A percentile compares a stretch with the other conserved stretches of the same genome.
These are phyloP conservation scores for Closterium sp. DNA, from an alignment of 139 green algal species.

Conservation along the genomic window DNA sequence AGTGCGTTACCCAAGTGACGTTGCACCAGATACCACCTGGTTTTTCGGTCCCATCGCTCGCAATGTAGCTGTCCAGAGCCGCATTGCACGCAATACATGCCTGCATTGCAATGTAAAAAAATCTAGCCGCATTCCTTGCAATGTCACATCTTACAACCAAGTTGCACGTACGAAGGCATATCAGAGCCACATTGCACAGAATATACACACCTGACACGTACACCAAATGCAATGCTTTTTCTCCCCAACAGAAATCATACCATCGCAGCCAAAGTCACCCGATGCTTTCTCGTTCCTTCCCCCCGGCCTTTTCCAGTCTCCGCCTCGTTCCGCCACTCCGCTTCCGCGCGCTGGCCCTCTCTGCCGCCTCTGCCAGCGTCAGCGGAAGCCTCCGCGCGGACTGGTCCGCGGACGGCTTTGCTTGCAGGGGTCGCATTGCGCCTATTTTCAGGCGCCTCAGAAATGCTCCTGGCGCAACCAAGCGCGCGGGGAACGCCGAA, in stretches of 20 bases:
- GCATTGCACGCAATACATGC: too few species aligned
- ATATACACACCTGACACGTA: not conserved
- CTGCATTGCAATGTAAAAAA: too few species aligned
- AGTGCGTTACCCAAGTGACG: too few species aligned
- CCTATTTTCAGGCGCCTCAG: not conserved
- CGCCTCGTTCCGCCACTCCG: not conserved
- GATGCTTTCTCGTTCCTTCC: too few species aligned
- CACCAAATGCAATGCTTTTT: not conserved
- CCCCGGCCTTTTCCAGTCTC: too few species aligned
- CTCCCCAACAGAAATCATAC: too few species aligned
- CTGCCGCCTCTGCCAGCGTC: not conserved
- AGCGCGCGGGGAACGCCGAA: not conserved
- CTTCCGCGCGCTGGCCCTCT: not conserved
- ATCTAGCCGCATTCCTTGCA: too few species aligned
- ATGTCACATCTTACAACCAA: not conserved
- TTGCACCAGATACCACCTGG: too few species aligned
- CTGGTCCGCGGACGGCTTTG: not conserved
- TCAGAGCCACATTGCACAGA: not conserved
- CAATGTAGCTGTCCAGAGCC: too few species aligned
- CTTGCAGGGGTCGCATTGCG: not conserved
- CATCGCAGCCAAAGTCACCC: not conserved
- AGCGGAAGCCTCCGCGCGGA: not conserved
- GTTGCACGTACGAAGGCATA: not conserved
- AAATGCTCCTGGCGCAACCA: not conserved
- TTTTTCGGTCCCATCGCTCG: too few species aligned